Evolutionary conservation across 1,139 yeast genomes (phyloP).

Genomic region (Kurtzmaniella quercitrusa): DNA sequence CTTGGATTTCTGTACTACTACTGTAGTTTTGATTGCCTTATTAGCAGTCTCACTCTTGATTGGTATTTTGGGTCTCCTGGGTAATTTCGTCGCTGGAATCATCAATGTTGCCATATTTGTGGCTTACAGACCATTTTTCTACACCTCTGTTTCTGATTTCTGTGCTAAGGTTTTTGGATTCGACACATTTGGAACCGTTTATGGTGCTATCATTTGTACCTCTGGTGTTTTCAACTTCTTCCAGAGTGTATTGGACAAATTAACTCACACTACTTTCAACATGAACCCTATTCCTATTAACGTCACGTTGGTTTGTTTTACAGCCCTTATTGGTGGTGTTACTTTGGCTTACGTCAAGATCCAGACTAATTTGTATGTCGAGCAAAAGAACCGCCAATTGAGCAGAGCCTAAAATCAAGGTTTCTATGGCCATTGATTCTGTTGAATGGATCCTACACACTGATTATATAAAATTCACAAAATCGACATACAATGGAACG

Average conservation of each 20-base stretch:
- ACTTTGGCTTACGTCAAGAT: constrained; percentile 27
- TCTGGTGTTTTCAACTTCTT: constrained; percentile 74
- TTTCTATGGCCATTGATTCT: too few relatives aligned
- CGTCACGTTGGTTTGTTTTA: constrained; percentile 21
- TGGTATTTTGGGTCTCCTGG: constrained; percentile 36
- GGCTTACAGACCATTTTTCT: constrained; percentile 55
- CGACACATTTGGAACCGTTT: constrained; percentile 87
- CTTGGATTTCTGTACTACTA: constrained; percentile 35
- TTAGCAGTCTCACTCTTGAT: constrained; percentile 28
- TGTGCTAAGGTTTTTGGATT: constrained; percentile 93
- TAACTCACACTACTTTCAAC: constrained; percentile 62
- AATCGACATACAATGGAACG: too few relatives aligned
- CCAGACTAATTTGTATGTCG: constrained; percentile 23
- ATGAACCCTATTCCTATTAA: constrained; percentile 69
- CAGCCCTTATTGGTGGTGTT: constrained; percentile 27
- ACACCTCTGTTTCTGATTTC: constrained; percentile 87
- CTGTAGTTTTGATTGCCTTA: constrained; percentile 26
- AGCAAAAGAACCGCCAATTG: constrained; percentile 12
- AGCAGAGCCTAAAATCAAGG: neutral
- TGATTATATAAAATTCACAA: too few relatives aligned
- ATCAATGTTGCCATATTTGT: constrained; percentile 36
- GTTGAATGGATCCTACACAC: too few relatives aligned
- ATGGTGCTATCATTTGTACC: constrained; percentile 78
- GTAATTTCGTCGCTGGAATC: constrained; percentile 26
- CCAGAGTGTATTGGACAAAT: constrained; percentile 64